Conservation (phyloP, 2,329 filamentous ascomycete genomes). For the Aspergillus nomiae region DNA sequence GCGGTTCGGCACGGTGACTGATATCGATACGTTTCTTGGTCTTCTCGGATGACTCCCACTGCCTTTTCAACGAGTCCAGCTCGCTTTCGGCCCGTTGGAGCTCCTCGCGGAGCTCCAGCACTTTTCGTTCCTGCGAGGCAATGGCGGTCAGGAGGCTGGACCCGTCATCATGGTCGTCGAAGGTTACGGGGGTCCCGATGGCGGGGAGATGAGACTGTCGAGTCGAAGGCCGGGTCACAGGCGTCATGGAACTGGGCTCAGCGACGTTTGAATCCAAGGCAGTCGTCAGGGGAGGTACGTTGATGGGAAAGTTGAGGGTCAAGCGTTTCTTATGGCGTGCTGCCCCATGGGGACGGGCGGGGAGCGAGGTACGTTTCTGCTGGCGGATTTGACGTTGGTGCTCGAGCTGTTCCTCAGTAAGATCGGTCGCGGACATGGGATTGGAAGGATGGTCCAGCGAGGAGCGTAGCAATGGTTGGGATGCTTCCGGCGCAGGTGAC, state of each 20-base stretch:
- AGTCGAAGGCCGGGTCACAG: slow-evolving; percentile 34
- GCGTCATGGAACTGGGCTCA: slow-evolving; percentile 37
- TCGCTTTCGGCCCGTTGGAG: slow-evolving; percentile 79
- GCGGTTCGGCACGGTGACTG: slow-evolving; percentile 59
- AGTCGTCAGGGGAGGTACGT: slow-evolving; percentile 30
- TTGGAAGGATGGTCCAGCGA: slow-evolving; percentile 6
- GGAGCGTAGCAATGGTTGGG: slow-evolving; percentile 21
- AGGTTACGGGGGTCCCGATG: slow-evolving; percentile 27
- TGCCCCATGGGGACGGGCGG: slow-evolving; percentile 35
- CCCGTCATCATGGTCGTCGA: slow-evolving; percentile 51
- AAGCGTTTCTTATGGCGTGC: slow-evolving; percentile 48
- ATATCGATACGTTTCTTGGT: slow-evolving; percentile 72
- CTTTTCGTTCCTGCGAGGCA: slow-evolving; percentile 85
- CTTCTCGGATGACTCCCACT: slow-evolving; percentile 78
- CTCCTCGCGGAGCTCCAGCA: slow-evolving; percentile 89
- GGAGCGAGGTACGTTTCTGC: slow-evolving; percentile 36
- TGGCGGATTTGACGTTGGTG: slow-evolving; percentile 19
- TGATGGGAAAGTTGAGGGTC: slow-evolving; percentile 51
- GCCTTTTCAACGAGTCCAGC: slow-evolving; percentile 74
- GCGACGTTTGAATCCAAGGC: slow-evolving; percentile 26
- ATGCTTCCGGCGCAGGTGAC: slow-evolving; percentile 33
- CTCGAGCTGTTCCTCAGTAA: slow-evolving; percentile 19
- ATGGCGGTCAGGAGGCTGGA: slow-evolving; percentile 82
- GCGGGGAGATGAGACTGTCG: slow-evolving; percentile 33
- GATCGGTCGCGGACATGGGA: slow-evolving; percentile 12